Evolutionary conservation across 225 moss, liverwort and hornwort genomes (phyloP).

Genomic region (Bryoerythrophyllum caledonicum): DNA sequence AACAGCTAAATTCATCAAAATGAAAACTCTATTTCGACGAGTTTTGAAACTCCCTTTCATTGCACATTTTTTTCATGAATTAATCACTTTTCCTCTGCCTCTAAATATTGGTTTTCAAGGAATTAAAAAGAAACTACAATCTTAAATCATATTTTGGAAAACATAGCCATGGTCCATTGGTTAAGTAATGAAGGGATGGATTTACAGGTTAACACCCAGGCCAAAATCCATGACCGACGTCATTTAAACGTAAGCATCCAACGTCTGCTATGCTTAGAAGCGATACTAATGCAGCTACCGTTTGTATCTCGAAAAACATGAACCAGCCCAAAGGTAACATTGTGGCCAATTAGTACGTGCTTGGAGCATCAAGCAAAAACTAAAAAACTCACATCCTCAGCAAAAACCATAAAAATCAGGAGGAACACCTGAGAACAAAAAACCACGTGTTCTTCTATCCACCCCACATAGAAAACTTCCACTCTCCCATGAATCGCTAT

Average conservation of each 20-base stretch:
- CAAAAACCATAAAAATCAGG: neutral
- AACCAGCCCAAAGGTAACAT: neutral
- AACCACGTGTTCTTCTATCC: neutral
- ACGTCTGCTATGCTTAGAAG: neutral
- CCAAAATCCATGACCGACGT: neutral
- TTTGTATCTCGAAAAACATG: neutral
- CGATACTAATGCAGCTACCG: too few relatives aligned
- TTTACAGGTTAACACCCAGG: neutral
- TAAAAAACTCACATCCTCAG: neutral
- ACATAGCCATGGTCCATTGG: too few relatives aligned
- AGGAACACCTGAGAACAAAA: neutral
- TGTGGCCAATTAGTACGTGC: neutral
- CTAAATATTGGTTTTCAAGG: too few relatives aligned
- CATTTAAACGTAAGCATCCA: neutral
- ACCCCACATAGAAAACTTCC: neutral
- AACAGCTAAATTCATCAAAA: too few relatives aligned
- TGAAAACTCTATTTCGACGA: too few relatives aligned
- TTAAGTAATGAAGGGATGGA: too few relatives aligned
- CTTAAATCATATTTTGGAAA: too few relatives aligned
- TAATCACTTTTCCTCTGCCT: too few relatives aligned
- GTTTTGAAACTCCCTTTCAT: too few relatives aligned
- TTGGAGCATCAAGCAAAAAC: slow-evolving; percentile 7
- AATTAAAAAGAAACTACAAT: too few relatives aligned
- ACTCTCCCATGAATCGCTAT: neutral
- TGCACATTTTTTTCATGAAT: too few relatives aligned